Conservation (phyloP, 2,329 filamentous ascomycete genomes). For the Leptoxyphium fumago region DNA sequence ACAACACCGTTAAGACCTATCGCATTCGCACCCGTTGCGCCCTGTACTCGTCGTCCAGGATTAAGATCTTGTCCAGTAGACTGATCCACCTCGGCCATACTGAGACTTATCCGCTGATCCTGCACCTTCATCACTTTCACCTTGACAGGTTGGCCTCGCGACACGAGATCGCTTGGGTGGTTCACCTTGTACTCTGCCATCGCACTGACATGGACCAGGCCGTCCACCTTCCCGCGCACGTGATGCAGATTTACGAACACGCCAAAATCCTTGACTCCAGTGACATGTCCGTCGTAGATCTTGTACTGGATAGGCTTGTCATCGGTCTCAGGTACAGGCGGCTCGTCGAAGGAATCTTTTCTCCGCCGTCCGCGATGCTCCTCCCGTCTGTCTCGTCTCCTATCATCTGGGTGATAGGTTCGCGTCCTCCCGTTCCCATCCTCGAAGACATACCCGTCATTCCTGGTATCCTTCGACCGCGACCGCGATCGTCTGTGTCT, state of each 20-base stretch:
- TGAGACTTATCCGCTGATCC: conserved; percentile 65
- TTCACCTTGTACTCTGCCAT: conserved; percentile 78
- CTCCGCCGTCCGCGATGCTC: conserved; percentile 26
- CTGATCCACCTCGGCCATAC: conserved; percentile 97
- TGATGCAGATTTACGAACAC: conserved; percentile 87
- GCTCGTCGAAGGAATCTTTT: conserved; percentile 48
- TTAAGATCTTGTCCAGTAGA: conserved; percentile 69
- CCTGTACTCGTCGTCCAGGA: conserved; percentile 62
- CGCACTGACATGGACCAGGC: conserved; percentile 83
- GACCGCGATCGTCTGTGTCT: conserved; percentile 34
- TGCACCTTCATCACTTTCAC: conserved; percentile 87
- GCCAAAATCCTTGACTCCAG: conserved; percentile 87
- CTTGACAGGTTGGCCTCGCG: conserved; percentile 68
- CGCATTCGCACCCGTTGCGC: conserved; percentile 84
- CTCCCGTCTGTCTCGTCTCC: conserved; percentile 24
- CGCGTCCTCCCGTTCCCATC: conserved; percentile 43
- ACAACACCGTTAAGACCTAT: conserved; percentile 56
- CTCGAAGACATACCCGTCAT: conserved; percentile 40
- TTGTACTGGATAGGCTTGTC: conserved; percentile 71
- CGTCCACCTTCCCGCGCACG: conserved; percentile 77
- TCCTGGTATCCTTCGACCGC: conserved; percentile 22
- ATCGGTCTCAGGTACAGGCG: conserved; percentile 62
- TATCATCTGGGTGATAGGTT: conserved; percentile 26
- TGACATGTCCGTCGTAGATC: conserved; percentile 78
- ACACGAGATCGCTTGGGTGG: conserved; percentile 77